Percentiles rank a stretch among this genome's conserved stretches.
phyloP scores from a whole-genome alignment of 2,329 filamentous ascomycete genomes.

The Neocucurbitaria cava region DNA sequence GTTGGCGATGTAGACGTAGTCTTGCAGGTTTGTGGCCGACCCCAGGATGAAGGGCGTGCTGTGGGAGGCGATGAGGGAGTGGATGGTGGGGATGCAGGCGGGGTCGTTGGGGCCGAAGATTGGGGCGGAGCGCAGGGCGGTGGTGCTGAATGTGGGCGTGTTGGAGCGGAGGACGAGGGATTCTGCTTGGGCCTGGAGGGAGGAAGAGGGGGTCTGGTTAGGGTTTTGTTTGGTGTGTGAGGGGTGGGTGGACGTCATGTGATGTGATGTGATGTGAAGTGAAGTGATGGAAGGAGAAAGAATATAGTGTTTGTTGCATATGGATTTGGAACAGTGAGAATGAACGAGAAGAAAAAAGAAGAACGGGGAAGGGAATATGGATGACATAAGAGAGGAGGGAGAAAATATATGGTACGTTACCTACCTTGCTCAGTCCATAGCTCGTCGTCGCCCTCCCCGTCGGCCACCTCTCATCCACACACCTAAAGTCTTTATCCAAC shows the following conservation, averaged over 20 bases:
- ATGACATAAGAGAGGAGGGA: background rate
- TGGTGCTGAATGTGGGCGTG: constrained; percentile 72
- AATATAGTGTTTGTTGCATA: too few relatives aligned
- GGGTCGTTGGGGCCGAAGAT: constrained; percentile 92
- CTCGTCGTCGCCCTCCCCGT: constrained; percentile 74
- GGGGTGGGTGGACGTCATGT: background rate
- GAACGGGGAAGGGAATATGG: too few relatives aligned
- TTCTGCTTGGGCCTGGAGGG: constrained; percentile 74
- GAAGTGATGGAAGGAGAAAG: background rate
- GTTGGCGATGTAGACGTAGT: constrained; percentile 74
- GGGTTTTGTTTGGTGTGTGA: constrained; percentile 49
- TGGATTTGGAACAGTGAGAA: too few relatives aligned
- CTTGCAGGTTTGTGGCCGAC: constrained; percentile 71
- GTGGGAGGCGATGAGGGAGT: constrained; percentile 72
- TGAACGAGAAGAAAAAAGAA: too few relatives aligned
- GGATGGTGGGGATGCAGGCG: constrained; percentile 74
- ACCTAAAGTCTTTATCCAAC: constrained; percentile 72
- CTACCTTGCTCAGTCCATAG: constrained; percentile 92
- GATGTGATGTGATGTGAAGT: background rate
- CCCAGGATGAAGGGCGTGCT: constrained; percentile 84
- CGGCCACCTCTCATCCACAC: constrained; percentile 85
- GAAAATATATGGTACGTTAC: constrained; percentile 11
- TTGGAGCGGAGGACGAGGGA: constrained; percentile 79
- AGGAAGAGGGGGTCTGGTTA: constrained; percentile 83
- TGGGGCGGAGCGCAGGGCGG: constrained; percentile 81